Base-by-base conservation (phyloP, 2,329 filamentous ascomycete genomes). In the Cordyceps fumosorosea region DNA sequence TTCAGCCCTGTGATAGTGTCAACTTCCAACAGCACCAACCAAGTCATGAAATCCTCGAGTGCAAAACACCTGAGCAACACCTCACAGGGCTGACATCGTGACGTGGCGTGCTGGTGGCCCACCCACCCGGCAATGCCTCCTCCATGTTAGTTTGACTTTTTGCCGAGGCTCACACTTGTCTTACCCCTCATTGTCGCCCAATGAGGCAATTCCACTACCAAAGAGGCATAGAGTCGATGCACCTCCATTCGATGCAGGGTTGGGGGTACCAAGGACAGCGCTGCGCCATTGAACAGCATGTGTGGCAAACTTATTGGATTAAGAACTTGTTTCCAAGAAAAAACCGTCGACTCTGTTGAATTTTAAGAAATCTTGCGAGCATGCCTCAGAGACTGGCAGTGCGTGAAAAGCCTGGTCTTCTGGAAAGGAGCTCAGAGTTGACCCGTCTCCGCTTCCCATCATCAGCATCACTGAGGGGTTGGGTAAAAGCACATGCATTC, bases 151-250 rank as follows among this genome's bases (percentile, higher is more conserved):
- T 52, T 37, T 32, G 10, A 29, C 14, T 18, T 5, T n/a, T 5
- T 59, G 45, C 56, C 56, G 56, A 59, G 56, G 56, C 47, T 44
- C 32, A 37, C 10, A 52, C 3, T 44, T 11, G 29, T 22, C 24
- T 44, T 52, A 59, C 56, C 56, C 56, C 56, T 59, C 56, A 12
- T 52, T 22, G 34, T 52, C 20, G 47, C 32, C 48, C n/a, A 32
- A 34, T n/a, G 16, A 16, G 34, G 55, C 24, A 50, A 52, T 10
- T 32, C 32, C 14, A 26, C 20, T 6, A 52, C 56, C 10, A 59
- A 59, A 51, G 11, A 52, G 47, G 56, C 11, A 20, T 57, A 50
- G 56, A 57, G 56, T 40, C 45, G 45, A 48, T 50, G 56, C 56
- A 48, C 44, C 29, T 18, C 29, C 29, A 29, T 18, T 50, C 56